phyloP scores from a whole-genome alignment of 2,329 filamentous ascomycete species.

The Myriosclerotinia scirpicola region DNA sequence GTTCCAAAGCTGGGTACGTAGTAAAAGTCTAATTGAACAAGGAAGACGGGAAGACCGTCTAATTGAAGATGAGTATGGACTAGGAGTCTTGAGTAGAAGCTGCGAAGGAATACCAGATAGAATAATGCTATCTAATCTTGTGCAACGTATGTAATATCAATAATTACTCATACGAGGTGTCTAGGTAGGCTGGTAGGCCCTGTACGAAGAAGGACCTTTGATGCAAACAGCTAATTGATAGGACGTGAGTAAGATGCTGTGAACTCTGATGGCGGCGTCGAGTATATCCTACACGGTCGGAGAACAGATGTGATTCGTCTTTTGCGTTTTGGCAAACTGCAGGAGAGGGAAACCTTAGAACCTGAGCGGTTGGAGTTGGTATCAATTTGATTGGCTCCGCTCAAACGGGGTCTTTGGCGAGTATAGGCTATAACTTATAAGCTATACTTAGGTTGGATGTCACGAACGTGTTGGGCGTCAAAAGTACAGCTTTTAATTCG shows the following conservation, averaged over 20 bases:
- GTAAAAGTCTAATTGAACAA: slow-evolving; percentile 4
- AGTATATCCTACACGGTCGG: not conserved
- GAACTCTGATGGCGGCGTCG: slow-evolving; percentile 3
- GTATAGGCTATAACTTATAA: slow-evolving; percentile 28
- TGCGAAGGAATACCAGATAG: not conserved
- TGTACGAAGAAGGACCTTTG: not conserved
- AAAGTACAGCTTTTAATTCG: slow-evolving; percentile 21
- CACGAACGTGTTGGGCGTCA: slow-evolving; percentile 27
- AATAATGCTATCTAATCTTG: not conserved
- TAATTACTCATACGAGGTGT: not conserved
- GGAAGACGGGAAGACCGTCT: slow-evolving; percentile 6
- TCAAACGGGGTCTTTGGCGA: slow-evolving; percentile 18
- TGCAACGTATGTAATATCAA: not conserved
- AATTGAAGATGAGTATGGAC: not conserved
- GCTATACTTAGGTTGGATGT: slow-evolving; percentile 34
- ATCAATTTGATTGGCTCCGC: slow-evolving; percentile 29
- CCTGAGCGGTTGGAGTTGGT: slow-evolving; percentile 28
- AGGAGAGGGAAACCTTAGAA: slow-evolving; percentile 25
- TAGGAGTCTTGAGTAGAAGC: not conserved
- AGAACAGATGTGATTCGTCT: slow-evolving; percentile 35
- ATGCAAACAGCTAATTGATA: not conserved
- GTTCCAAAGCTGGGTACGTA: not conserved
- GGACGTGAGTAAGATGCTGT: slow-evolving; percentile 1
- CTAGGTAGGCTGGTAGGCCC: not conserved
- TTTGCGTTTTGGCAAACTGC: slow-evolving; percentile 30